Evolutionary conservation across 345 rosid genomes (phyloP), one percentile per base, ranked within the genome.

Genomic region (Boechera divaricarpa): DNA sequence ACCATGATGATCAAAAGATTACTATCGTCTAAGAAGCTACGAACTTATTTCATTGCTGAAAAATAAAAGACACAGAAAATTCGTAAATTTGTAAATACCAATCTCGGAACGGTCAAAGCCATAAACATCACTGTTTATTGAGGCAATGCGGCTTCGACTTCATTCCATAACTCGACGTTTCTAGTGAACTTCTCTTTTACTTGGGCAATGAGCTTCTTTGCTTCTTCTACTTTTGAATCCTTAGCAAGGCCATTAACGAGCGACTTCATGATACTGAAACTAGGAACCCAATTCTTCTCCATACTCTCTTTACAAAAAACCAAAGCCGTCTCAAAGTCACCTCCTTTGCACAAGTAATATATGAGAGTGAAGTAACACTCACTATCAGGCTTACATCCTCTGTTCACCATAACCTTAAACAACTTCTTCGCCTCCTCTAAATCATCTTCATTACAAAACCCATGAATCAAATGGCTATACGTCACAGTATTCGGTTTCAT

Each of bases 251-350:
- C 97, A 5, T 83, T 84, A 49, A 91, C 97, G 32, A 89, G 87
- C 1, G 75, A 73, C 82, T 86, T 91, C 96, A 88, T 89, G 15
- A 83, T 86, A 0, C 81, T 13, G 10, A 86, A 80, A 72, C 80
- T 82, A 0, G 98, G 99, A 55, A 89, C 81, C 97, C 97, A 89
- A 10, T 86, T 84, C 74, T 85, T 89, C 75, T 53, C 88, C 78
- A 91, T 88, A 67, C 91, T 84, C 77, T 80, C 88, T 58, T 81
- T 85, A 72, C 91, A 91, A 28, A 88, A 1, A 52, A 44, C 54
- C 85, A 88, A 77, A 0, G 93, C 96, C 0, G 85, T 38, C 76
- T 91, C 94, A 26, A 87, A 91, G 57, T 92, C 90, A 74, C 83
- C 76, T 10, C 87, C 86, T 80, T 86, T 77, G 54, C 97, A 86